These are phyloP conservation scores for Melanomma pulvis-pyrius DNA, from an alignment of 495 filamentous ascomycete species.

Conservation along the genomic window DNA sequence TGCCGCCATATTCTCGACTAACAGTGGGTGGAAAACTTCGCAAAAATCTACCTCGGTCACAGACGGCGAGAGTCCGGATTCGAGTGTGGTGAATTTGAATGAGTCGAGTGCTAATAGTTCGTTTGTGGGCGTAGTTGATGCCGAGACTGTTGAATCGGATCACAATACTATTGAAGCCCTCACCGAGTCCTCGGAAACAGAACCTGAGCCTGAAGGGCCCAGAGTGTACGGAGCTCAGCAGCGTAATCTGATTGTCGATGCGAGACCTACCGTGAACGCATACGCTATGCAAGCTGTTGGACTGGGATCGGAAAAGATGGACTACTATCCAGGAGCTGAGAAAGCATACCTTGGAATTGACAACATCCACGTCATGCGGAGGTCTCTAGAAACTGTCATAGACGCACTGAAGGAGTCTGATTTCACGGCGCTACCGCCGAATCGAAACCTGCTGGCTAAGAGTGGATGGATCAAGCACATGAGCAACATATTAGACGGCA, in stretches of 20 bases:
- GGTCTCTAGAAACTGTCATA: slow-evolving; percentile 84
- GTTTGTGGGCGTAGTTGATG: slow-evolving; percentile 49
- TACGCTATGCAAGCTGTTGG: slow-evolving; percentile 94
- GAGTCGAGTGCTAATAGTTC: slow-evolving; percentile 39
- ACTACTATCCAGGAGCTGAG: slow-evolving; percentile 89
- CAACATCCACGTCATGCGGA: slow-evolving; percentile 98
- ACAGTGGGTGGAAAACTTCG: slow-evolving; percentile 49
- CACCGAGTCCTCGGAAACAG: slow-evolving; percentile 54
- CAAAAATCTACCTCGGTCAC: slow-evolving; percentile 43
- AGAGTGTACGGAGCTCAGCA: slow-evolving; percentile 90
- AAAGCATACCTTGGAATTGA: slow-evolving; percentile 97
- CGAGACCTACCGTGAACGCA: slow-evolving; percentile 92
- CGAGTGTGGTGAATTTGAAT: slow-evolving; percentile 29
- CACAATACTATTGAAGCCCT: slow-evolving; percentile 64
- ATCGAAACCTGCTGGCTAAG: slow-evolving; percentile 75
- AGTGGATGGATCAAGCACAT: slow-evolving; percentile 96
- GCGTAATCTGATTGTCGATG: slow-evolving; percentile 94
- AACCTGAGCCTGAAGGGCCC: slow-evolving; percentile 46
- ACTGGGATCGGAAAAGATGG: slow-evolving; percentile 95
- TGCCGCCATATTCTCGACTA: slow-evolving; percentile 82
- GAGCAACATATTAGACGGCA: slow-evolving; percentile 77
- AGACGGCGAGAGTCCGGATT: slow-evolving; percentile 30
- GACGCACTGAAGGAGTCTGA: slow-evolving; percentile 93
- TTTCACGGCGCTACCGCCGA: slow-evolving; percentile 80
- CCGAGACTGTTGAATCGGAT: slow-evolving; percentile 53